Evolutionary conservation across 805 yeast species (phyloP).

Genomic region (Spathaspora gorwiae): DNA sequence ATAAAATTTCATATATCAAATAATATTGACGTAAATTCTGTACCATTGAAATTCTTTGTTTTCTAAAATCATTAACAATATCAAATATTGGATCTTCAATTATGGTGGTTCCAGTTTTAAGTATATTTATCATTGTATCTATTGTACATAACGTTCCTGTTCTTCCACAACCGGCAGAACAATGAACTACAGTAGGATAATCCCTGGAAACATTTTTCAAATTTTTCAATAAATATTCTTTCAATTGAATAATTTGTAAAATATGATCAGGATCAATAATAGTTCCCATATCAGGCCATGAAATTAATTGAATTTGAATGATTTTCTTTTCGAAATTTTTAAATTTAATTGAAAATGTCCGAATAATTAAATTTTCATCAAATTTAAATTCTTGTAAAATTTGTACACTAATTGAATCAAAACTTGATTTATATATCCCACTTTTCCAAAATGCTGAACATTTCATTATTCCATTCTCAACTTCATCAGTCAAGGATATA

Average conservation of each 20-base stretch:
- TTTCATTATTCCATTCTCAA: slow-evolving; percentile 74
- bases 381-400: slow-evolving; percentile 18
- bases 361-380: slow-evolving; percentile 19
- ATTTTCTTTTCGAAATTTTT: slow-evolving; percentile 29
- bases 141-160: slow-evolving; percentile 67
- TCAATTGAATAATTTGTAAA: slow-evolving; percentile 39
- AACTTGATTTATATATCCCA: slow-evolving; percentile 42
- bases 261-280: slow-evolving; percentile 54
- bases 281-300: slow-evolving; percentile 84
- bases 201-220: neutral
- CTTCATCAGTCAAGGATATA: slow-evolving; percentile 69
- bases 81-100: slow-evolving; percentile 40
- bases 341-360: slow-evolving; percentile 40
- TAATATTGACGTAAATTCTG: slow-evolving; percentile 53
- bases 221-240: slow-evolving; percentile 13
- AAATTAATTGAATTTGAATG: slow-evolving; percentile 67
- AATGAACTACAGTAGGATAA: slow-evolving; percentile 71
- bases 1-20: slow-evolving; percentile 42
- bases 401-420: slow-evolving; percentile 20
- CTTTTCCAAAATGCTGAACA: slow-evolving; percentile 75
- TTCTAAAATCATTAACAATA: slow-evolving; percentile 44
- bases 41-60: slow-evolving; percentile 55
- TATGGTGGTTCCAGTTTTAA: slow-evolving; percentile 10
- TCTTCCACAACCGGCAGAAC: slow-evolving; percentile 97
- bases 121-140: slow-evolving; percentile 27